A percentile compares a stretch with the other conserved stretches of the same genome.
Evolutionary conservation across 768 basidiomycete species (phyloP).

Genomic region (Panellus pusillus): DNA sequence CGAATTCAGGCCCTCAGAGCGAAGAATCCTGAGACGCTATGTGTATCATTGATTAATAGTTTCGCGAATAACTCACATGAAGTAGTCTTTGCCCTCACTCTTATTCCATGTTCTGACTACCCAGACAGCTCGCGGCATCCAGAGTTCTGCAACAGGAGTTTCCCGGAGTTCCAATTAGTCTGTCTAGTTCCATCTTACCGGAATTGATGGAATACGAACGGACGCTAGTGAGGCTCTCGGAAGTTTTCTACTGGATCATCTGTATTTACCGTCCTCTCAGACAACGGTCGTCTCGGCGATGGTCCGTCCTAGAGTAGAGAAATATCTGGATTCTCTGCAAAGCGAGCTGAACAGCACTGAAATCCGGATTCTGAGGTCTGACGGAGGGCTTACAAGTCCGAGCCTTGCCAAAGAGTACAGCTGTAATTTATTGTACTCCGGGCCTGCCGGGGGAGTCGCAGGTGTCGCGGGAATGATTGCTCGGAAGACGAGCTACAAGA

Average conservation of each 20-base stretch:
- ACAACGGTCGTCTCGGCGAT: conserved; percentile 31
- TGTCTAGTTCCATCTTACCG: conserved; percentile 26
- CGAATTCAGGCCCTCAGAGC: conserved; percentile 22
- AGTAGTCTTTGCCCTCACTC: conserved; percentile 1
- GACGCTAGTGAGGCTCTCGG: conserved; percentile 19
- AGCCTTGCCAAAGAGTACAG: conserved; percentile 27
- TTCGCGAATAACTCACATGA: conserved; percentile 29
- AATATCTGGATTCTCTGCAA: conserved; percentile 27
- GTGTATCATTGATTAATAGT: conserved; percentile 29
- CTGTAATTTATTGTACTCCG: conserved; percentile 27
- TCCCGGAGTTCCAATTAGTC: conserved; percentile 26
- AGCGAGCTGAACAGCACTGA: conserved; percentile 21
- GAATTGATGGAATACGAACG: conserved; percentile 31
- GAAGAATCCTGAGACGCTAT: conserved; percentile 24
- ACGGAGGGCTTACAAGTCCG: conserved; percentile 27
- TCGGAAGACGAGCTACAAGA: conserved; percentile 23
- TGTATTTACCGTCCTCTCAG: not conserved
- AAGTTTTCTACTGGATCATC: too few relatives aligned
- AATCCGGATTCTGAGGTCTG: conserved; percentile 28
- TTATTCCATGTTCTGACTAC: not conserved
- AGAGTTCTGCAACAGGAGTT: conserved; percentile 24
- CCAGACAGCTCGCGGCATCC: conserved; percentile 16
- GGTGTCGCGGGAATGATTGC: conserved; percentile 24
- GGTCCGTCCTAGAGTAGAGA: conserved; percentile 28
- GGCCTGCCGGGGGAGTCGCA: conserved; percentile 31